Base-by-base conservation (phyloP, 257 asterid species). In the Thymus mandschuricus region DNA sequence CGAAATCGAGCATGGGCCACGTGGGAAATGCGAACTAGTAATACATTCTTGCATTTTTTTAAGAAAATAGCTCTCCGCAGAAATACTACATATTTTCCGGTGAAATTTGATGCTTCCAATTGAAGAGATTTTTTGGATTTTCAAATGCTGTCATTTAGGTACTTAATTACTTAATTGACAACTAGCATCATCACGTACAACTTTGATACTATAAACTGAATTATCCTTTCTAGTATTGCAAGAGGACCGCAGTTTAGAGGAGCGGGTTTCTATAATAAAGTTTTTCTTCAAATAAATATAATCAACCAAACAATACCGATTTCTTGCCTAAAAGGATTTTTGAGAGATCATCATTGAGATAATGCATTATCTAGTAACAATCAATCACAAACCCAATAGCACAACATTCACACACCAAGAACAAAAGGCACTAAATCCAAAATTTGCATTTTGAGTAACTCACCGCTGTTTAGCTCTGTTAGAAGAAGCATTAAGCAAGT, bases 401-500 rank as follows among this genome's bases (percentile, higher is more conserved):
- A 51, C 48, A 46, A 61, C 71, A 56, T 43, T 44, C 62, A 60
- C 41, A 5, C 2, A 60, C 21, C 46, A 64, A 35, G 63, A 56
- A 9, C 28, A 51, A 48, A 65, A 2, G 2, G 9, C 9, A 29
- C 10, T 12, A 40, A 29, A 30, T 28, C 60, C 49, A 43, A 68
- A 51, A 38, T 75, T 27, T 5, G 45, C 52, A 55, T 41, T 10
- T 11, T 55, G 41, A 48, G 34, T 63, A 70, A 75, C 70, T 83
- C 65, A 88, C 95, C 86, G 59, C 29, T 63, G 71, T 75, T 77
- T 84, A 8, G 71, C 72, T 50, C 68, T 75, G 71, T 81, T 79
- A 3, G 80, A 80, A 29, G 82, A 70, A n/a, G 60, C 79, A 52
- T 38, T 78, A 72, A 86, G 60, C 84, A 92, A 28, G 63, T 90